Evolutionary conservation across 352 stramenopile species (phyloP).

Genomic region (Bremia lactucae): DNA sequence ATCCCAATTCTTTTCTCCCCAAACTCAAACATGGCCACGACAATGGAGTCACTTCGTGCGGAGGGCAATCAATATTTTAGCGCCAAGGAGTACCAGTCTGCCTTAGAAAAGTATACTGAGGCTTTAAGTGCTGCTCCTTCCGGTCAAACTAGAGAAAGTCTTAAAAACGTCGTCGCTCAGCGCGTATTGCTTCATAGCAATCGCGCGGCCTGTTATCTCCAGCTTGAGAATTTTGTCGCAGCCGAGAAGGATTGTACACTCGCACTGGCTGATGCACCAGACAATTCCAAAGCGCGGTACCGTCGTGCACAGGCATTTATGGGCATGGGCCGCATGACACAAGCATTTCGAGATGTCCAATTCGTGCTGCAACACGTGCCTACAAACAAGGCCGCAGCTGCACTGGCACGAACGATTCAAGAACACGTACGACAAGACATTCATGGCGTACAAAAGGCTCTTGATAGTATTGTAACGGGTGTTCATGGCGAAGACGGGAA

Average conservation of each 20-base stretch:
- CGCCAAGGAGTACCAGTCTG: slow-evolving; percentile 49
- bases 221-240: slow-evolving; percentile 46
- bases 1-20: slow-evolving; percentile 9
- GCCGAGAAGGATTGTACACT: slow-evolving; percentile 45
- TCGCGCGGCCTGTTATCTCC: slow-evolving; percentile 57
- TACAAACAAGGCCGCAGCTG: slow-evolving; percentile 60
- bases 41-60: slow-evolving; percentile 49
- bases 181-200: slow-evolving; percentile 67
- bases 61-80: slow-evolving; percentile 71
- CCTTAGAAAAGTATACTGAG: slow-evolving; percentile 58
- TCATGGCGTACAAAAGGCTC: slow-evolving; percentile 68
- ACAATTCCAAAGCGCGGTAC: slow-evolving; percentile 74
- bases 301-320: slow-evolving; percentile 64
- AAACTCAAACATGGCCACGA: slow-evolving; percentile 11
- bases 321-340: slow-evolving; percentile 48
- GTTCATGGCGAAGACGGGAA: slow-evolving; percentile 10
- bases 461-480: slow-evolving; percentile 39
- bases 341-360: slow-evolving; percentile 62
- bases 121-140: slow-evolving; percentile 24
- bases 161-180: slow-evolving; percentile 24
- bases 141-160: slow-evolving; percentile 4
- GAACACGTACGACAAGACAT: slow-evolving; percentile 60
- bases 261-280: slow-evolving; percentile 32
- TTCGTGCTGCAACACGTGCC: slow-evolving; percentile 61
- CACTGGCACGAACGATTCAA: slow-evolving; percentile 65